Evolutionary conservation across 2,329 filamentous ascomycete genomes (phyloP), one percentile per base, ranked within the genome.

Genomic region (Thelonectria blattea): DNA sequence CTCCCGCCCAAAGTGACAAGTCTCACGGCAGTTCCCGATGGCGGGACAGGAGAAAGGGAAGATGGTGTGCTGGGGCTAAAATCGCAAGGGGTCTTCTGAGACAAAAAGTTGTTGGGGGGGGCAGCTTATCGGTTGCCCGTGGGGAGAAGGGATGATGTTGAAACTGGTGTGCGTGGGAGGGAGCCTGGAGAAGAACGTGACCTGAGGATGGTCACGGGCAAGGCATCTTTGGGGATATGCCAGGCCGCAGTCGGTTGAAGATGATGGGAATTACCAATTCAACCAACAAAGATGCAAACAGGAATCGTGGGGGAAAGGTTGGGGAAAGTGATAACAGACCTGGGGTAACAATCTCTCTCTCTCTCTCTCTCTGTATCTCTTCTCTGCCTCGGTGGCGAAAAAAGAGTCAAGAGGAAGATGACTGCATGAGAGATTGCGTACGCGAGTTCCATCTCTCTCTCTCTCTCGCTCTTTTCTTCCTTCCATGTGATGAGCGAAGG

Each of bases 41-140:
- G 12, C 42, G n/a, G 12, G 11, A 15, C 14, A 2, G 12, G 30
- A n/a, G n/a, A n/a, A 54, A 51, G 17, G 51, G 59, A 64, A 61
- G 64, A 51, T 24, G 41, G n/a, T 62, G 65, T 67, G 64, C 65
- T 66, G 56, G 52, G 58, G 62, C 65, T 61, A 58, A n/a, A n/a
- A 66, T 52, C 27, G 22, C 47, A 34, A 32, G 34, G 53, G 42
- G 46, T 47, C 3, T 24, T 52, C 34, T 49, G 55, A 42, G 34
- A 39, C 34, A 61, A n/a, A n/a, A n/a, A 22, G 24, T 22, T 55
- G 32, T 30, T 32, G n/a, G n/a, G n/a, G n/a, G 47, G 17, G 11
- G 15, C n/a, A 18, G 30, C 30, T 39, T 32, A 41, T 50, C 42
- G 47, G 32, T 43, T 20, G 43, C 22, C 34, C 18, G 27, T 30